Conservation (phyloP, 2,329 filamentous ascomycete species). For the Cladophialophora psammophila region DNA sequence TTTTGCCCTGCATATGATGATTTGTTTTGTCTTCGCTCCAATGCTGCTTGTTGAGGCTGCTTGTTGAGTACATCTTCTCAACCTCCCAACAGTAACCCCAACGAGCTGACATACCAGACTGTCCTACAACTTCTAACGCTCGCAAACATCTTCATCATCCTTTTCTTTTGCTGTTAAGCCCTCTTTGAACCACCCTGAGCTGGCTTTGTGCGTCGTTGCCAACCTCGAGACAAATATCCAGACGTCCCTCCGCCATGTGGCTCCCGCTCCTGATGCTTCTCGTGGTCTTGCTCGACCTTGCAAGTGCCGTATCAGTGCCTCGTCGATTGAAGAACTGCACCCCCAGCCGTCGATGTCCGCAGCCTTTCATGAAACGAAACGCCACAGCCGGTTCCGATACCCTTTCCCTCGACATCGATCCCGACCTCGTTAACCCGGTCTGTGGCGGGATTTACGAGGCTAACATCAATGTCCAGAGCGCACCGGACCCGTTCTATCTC, state of each 20-base stretch:
- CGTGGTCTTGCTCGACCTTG: not conserved
- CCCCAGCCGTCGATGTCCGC: not conserved
- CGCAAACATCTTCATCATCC: not conserved
- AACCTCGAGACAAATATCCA: not conserved
- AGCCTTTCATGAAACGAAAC: constrained; percentile 14
- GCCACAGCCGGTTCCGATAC: constrained; percentile 8
- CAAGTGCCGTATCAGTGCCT: constrained; percentile 6
- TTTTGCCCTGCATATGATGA: not conserved
- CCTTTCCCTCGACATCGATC: constrained; percentile 40
- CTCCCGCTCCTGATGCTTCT: not conserved
- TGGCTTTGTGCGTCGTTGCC: not conserved
- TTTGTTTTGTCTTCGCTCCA: not conserved
- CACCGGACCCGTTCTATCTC: constrained; percentile 31
- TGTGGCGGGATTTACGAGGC: constrained; percentile 30
- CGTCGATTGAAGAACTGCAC: not conserved
- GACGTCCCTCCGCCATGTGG: not conserved
- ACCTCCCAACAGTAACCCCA: not conserved
- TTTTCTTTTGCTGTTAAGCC: not conserved
- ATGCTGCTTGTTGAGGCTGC: not conserved
- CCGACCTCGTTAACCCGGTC: constrained; percentile 41
- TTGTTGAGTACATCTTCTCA: not conserved
- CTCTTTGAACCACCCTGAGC: not conserved
- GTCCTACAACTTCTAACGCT: not conserved
- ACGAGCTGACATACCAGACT: not conserved
- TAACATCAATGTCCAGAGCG: constrained; percentile 29